These are phyloP conservation scores for Oehlia diaphana DNA, from an alignment of 192 early-diverging fungal species.

Conservation along the genomic window DNA sequence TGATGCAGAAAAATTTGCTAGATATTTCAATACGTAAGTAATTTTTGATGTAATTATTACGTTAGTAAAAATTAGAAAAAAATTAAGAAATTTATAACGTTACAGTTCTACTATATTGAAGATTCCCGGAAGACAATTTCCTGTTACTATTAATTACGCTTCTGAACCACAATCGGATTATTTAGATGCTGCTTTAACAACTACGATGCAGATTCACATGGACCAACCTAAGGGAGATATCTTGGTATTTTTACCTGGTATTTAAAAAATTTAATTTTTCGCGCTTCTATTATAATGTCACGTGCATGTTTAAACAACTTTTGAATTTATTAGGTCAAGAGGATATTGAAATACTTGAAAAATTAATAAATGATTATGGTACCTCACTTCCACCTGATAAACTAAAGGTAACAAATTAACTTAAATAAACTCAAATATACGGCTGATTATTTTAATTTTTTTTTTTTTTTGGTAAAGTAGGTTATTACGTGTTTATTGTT, in stretches of 20 bases:
- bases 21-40: slow-evolving; percentile 80
- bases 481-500: slow-evolving; percentile 88
- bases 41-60: neutral
- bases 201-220: slow-evolving; percentile 87
- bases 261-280: slow-evolving; percentile 12
- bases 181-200: slow-evolving; percentile 83
- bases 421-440: neutral
- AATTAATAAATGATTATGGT: slow-evolving; percentile 75
- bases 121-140: slow-evolving; percentile 89
- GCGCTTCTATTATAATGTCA: neutral
- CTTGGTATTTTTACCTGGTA: slow-evolving; percentile 88
- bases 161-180: slow-evolving; percentile 85
- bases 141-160: slow-evolving; percentile 81
- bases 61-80: neutral
- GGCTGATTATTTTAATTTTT: neutral
- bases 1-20: slow-evolving; percentile 88
- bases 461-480: slow-evolving; percentile 21
- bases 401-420: slow-evolving; percentile 4
- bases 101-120: slow-evolving; percentile 71
- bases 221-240: slow-evolving; percentile 88
- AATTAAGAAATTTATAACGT: neutral
- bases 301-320: neutral
- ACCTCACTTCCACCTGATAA: slow-evolving; percentile 57
- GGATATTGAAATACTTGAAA: slow-evolving; percentile 90
- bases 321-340: slow-evolving; percentile 62